These are phyloP conservation scores for Saccharomycopsis guyanensis DNA, from an alignment of 805 yeast species.

Conservation along the genomic window DNA sequence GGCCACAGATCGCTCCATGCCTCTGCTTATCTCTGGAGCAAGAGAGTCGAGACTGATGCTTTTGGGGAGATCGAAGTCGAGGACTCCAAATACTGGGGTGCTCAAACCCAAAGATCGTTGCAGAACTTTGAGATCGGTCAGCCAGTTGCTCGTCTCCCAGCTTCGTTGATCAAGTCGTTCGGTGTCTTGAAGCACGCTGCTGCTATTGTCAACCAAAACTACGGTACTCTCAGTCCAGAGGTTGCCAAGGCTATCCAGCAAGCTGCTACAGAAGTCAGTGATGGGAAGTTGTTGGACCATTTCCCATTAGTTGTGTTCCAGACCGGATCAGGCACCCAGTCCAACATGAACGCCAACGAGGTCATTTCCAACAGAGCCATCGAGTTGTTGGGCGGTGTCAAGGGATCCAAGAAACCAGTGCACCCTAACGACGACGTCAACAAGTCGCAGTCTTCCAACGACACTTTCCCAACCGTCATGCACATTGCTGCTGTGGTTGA, in stretches of 20 bases:
- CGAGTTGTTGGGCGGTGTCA: slow-evolving; percentile 84
- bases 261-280: slow-evolving; percentile 93
- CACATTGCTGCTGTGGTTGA: slow-evolving; percentile 97
- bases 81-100: slow-evolving; percentile 89
- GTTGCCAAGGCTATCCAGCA: slow-evolving; percentile 76
- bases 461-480: slow-evolving; percentile 99
- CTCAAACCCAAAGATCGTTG: slow-evolving; percentile 91
- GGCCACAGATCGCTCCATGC: slow-evolving; percentile 14
- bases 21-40: slow-evolving; percentile 6
- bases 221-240: slow-evolving; percentile 81
- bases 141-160: slow-evolving; percentile 80
- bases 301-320: slow-evolving; percentile 98
- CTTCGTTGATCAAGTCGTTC: slow-evolving; percentile 83
- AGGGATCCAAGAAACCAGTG: slow-evolving; percentile 89
- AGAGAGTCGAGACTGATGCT: slow-evolving; percentile 84
- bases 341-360: slow-evolving; percentile 98
- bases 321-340: slow-evolving; percentile 98
- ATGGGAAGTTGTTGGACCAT: slow-evolving; percentile 86
- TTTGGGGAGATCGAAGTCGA: slow-evolving; percentile 95
- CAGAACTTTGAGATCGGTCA: slow-evolving; percentile 97
- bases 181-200: slow-evolving; percentile 93
- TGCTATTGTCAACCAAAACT: slow-evolving; percentile 77
- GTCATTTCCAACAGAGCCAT: slow-evolving; percentile 98
- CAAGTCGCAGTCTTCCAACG: slow-evolving; percentile 98
- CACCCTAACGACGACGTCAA: slow-evolving; percentile 99